Base-by-base conservation (phyloP, 441 rosid species). In the Erysimum pusillum region DNA sequence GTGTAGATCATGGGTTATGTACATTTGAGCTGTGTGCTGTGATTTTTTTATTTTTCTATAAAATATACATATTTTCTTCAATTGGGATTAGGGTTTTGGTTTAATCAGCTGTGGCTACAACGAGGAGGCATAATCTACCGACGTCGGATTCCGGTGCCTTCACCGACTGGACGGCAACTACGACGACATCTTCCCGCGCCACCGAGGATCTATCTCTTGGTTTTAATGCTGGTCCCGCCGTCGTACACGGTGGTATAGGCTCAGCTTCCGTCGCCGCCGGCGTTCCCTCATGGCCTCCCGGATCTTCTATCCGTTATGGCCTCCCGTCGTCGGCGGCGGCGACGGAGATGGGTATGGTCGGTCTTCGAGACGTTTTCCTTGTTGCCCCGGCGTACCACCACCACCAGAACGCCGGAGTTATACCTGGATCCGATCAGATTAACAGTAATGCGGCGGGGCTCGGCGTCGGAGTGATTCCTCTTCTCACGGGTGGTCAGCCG, bases 191-290 rank as follows among this genome's bases (percentile, higher is more conserved):
- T 36, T 74, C 91, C 4, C 89, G 85, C 48, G 85, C 88, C 66
- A 85, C 93, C 11, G 96, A 89, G 84, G 99, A 95, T 71, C 93
- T 95, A 32, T 95, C 98, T 6, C 96, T 95, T 80, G 99, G 99
- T 77, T 95, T 93, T 83, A 95, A 88, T 88, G 96, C 95, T 81
- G 93, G 87, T 17, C 87, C 96, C 71, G 3, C 82, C 74, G 73
- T 76, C 6, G 66, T 36, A 8, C 76, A 76, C 71, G 74, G 78
- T 46, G 75, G 78, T 32, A 2, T 73, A 61, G 54, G 17, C 77
- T 78, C 78, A 44, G 53, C 85, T 45, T 45, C 82, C 6, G 69
- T 86, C 15, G 76, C 83, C 62, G 78, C 85, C 17, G 77, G 67
- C 4, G 79, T 79, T n/a, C 41, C 85, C 2, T 31, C 83, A 34